Evolutionary conservation across 1,284 basidiomycete genomes (phyloP), one percentile per base, ranked within the genome.

Genomic region (Wolfiporia cocos): DNA sequence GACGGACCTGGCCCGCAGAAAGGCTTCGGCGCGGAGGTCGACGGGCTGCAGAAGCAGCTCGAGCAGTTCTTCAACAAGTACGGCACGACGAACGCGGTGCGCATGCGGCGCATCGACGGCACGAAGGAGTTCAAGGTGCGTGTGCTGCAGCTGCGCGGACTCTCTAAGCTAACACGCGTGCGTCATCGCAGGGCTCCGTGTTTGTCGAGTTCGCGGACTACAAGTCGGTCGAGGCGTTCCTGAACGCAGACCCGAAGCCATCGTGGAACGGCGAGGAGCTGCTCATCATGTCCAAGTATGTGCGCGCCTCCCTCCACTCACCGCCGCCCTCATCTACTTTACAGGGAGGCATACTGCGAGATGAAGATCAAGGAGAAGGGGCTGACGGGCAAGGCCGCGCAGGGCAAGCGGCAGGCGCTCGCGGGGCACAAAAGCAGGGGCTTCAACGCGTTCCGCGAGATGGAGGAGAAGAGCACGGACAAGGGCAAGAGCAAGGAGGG

Each of bases 331-430:
- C 19, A 12, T 35, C n/a, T 15, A 30, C 31, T 17, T n/a, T 35
- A n/a, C 52, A 91, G 88, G 61, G 84, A 86, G 49, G 91, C 73
- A 5, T 99, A 98, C 65, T 92, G 92, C 57, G 81, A 91, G 52
- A 95, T 94, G 92, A 99, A 98, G 70, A 90, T 94, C 67, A 87
- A 91, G 66, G 94, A 97, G 69, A 96, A 97, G 67, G 92, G 92
- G 7, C 69, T 89, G 30, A 82, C 69, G 30, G 85, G 80, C 45
- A 83, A 78, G 60, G 76, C 71, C 21, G 81, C 78, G 19, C 66
- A 67, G 34, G 62, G 71, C 50, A 73, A 75, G 48, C 74, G 74
- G 47, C 74, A 81, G 28, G 62, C 66, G 26, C 70, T 76, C 37
- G 65, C 71, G 10, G 65, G 66, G 38, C 65, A 71, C 7, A 65